Evolutionary conservation across 805 yeast genomes (phyloP), one percentile per base, ranked within the genome.

Genomic region (Myxozyma melibiosi): DNA sequence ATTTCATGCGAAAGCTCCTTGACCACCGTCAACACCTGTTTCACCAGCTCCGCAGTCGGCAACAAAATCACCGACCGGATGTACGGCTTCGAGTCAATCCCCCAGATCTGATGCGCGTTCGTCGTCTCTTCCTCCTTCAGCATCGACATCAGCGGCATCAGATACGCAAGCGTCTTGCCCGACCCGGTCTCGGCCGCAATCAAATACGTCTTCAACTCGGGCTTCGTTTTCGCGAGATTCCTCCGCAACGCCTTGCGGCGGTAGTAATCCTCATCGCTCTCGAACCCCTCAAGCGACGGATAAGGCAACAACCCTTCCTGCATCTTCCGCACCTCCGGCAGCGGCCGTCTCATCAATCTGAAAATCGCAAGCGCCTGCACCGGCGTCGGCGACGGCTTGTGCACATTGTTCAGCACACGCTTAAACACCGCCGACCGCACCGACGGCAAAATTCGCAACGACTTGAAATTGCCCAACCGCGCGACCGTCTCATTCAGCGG

Each of bases 181-280:
- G 96, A 86, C 0, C 99, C 99, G 0, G 99, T 92, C 70, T 94
- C 98, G 2, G 97, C 96, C 0, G 98, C 97, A 53, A 92, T 71
- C 1, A 94, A 82, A 75, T 82, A 89, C 0, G 85, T 35, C 79
- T 63, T 84, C 83, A 47, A 84, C 66, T 57, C 77, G 73, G 6
- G 70, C 71, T 20, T 66, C 56, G 39, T 67, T 64, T 64, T 62
- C 35, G 30, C 37, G 37, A 48, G 44, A 24, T 39, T 45, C 20
- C 43, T 60, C 18, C 57, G 42, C 43, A 27, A 35, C 39, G 5
- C 14, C 44, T 40, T 51, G 28, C 63, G 47, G 16, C 44, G 33
- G 28, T 55, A 55, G 40, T 53, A 58, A 8, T 55, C 61, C 34
- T 50, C 63, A 20, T 56, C 58, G 20, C 41, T 24, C 37, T 60